Evolutionary conservation across 192 early-diverging fungal species (phyloP), one percentile per base, ranked within the genome.

Genomic region (Mortierella alpina): DNA sequence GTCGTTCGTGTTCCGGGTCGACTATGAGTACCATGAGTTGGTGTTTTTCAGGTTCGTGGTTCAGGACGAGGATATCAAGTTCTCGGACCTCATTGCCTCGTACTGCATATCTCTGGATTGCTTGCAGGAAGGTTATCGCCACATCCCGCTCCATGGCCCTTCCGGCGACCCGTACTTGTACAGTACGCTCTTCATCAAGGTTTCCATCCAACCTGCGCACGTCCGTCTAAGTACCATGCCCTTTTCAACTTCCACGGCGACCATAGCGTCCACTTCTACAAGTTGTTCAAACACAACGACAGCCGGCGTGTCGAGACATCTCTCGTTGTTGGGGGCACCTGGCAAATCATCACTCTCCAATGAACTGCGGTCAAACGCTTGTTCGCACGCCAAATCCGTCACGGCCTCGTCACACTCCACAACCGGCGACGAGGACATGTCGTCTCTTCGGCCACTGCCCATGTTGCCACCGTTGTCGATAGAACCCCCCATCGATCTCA

Each of bases 141-240:
- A 93, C 64, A 85, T 92, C 18, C 91, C 87, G 20, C 69, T 93
- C 17, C 84, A 91, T 44, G 89, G 91, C 71, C 46, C 82, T 40
- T 84, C 87, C 40, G 92, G 92, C 20, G 91, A 93, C 46, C 84
- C 85, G 22, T 83, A 90, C 23, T 79, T 88, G 39, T 93, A 92
- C 68, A 90, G 89, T 15, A 89, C 91, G 2, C 72, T 93, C n/a
- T 93, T 91, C 72, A 73, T 86, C 66, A 80, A 58, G 58, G 59
- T 80, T 41, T 49, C 51, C 3, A 80, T 80, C 42, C 54, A 70
- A 12, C 65, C 77, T 31, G 60, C 61, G 0, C 14, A 50, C 11
- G 46, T 22, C n/a, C 61, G 52, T 45, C 56, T 31, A 31, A 31
- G 31, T 3, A 31, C 31, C 31, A 31, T 31, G 31, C 31, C 31